Evolutionary conservation across 371 early-diverging fungal genomes (phyloP).

Genomic region (Saksenaea oblongispora): DNA sequence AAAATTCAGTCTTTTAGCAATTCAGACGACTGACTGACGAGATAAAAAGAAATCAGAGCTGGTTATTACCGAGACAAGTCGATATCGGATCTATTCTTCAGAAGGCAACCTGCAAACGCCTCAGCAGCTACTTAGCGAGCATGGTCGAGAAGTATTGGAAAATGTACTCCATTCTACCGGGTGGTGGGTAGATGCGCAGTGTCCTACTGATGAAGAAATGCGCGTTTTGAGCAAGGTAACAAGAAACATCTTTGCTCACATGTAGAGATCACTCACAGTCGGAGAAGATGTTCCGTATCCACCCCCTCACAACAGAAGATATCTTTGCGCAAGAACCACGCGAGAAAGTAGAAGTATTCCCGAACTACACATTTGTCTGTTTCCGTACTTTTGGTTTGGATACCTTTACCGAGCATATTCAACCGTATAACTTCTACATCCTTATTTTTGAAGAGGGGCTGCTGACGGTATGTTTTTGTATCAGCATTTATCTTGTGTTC

Average conservation of each 20-base stretch:
- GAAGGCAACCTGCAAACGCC: slow-evolving; percentile 3
- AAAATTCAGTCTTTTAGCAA: not conserved
- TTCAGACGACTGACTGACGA: not conserved
- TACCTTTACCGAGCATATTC: slow-evolving; percentile 38
- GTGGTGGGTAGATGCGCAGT: slow-evolving; percentile 89
- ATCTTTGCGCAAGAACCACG: slow-evolving; percentile 70
- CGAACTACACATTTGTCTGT: slow-evolving; percentile 70
- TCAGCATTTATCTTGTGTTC: not conserved
- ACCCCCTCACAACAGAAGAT: slow-evolving; percentile 77
- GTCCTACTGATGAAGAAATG: slow-evolving; percentile 84
- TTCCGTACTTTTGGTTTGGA: slow-evolving; percentile 71
- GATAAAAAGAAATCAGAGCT: slow-evolving; percentile 1
- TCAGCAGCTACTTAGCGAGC: slow-evolving; percentile 25
- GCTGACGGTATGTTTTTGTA: slow-evolving; percentile 47
- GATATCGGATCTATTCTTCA: slow-evolving; percentile 34
- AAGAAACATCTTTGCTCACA: not conserved
- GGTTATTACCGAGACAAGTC: slow-evolving; percentile 5
- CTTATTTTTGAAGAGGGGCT: slow-evolving; percentile 72
- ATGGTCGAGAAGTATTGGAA: slow-evolving; percentile 38
- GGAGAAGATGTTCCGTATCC: slow-evolving; percentile 64
- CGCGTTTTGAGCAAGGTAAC: slow-evolving; percentile 61
- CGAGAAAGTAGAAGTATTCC: slow-evolving; percentile 75
- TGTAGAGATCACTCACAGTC: not conserved
- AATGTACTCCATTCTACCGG: slow-evolving; percentile 50
- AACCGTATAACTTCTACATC: slow-evolving; percentile 80